Percentiles rank a stretch among this genome's conserved stretches.
These are phyloP conservation scores for Lanmaoa pseudosensibilis DNA, from an alignment of 768 basidiomycete genomes.

Conservation along the genomic window DNA sequence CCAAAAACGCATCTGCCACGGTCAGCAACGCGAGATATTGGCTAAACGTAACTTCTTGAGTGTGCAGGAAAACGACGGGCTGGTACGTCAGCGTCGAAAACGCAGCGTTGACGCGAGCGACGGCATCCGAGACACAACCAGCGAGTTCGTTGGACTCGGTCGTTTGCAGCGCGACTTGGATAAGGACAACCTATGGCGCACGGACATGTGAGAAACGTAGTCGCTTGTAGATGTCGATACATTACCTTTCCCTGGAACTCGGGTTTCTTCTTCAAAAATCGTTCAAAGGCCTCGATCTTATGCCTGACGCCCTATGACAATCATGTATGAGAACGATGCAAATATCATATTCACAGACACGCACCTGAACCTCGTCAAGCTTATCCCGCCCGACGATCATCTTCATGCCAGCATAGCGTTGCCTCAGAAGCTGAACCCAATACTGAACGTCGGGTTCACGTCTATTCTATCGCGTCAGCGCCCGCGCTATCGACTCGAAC, in stretches of 20 bases:
- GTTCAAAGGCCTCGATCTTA: constrained; percentile 81
- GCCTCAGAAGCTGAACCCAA: constrained; percentile 77
- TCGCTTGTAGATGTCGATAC: neutral
- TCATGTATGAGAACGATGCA: neutral
- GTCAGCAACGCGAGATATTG: constrained; percentile 83
- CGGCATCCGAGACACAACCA: constrained; percentile 67
- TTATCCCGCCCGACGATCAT: constrained; percentile 88
- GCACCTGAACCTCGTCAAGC: constrained; percentile 77
- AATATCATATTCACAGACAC: neutral
- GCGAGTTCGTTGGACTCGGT: constrained; percentile 74
- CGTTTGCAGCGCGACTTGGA: constrained; percentile 85
- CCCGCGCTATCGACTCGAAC: neutral
- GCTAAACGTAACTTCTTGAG: constrained; percentile 79
- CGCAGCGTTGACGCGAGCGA: constrained; percentile 77
- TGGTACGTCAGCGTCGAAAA: constrained; percentile 87
- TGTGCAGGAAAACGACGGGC: constrained; percentile 83
- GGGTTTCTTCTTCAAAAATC: constrained; percentile 76
- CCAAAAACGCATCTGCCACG: constrained; percentile 83
- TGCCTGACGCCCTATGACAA: constrained; percentile 64
- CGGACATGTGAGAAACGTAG: neutral
- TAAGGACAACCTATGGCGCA: constrained; percentile 62
- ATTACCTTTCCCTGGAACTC: constrained; percentile 73
- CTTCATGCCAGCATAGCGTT: constrained; percentile 84
- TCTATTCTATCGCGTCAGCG: constrained; percentile 36
- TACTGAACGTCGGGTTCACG: constrained; percentile 75